phyloP scores from a whole-genome alignment of 768 basidiomycete species.

The Lentinus brumalis region DNA sequence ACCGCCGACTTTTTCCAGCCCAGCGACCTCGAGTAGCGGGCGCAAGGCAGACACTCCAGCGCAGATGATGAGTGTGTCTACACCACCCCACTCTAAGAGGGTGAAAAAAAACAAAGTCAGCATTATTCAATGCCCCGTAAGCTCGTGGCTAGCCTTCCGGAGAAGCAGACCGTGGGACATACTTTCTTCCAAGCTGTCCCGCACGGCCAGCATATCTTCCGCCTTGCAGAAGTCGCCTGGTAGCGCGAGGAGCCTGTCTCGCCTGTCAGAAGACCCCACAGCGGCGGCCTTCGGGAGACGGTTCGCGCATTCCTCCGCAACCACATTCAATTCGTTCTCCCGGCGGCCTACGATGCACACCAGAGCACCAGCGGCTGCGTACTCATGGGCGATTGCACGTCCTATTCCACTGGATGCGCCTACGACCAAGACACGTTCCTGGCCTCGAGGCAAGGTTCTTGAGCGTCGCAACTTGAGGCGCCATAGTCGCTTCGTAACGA shows the following conservation, averaged over 20 bases:
- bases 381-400: conserved; percentile 63
- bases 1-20: conserved; percentile 42
- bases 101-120: neutral
- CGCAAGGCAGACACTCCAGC: conserved; percentile 85
- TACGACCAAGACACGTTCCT: conserved; percentile 78
- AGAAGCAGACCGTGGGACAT: conserved; percentile 26
- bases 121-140: neutral
- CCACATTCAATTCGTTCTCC: conserved; percentile 52
- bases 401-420: conserved; percentile 89
- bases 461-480: conserved; percentile 29
- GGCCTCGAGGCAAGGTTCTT: conserved; percentile 34
- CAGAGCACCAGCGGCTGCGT: conserved; percentile 73
- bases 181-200: conserved; percentile 59
- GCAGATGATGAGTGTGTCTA: conserved; percentile 81
- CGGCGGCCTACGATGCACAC: conserved; percentile 78
- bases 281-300: conserved; percentile 21
- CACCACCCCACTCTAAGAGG: conserved; percentile 68
- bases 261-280: conserved; percentile 22
- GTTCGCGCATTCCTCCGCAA: conserved; percentile 58
- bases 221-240: conserved; percentile 64
- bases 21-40: conserved; percentile 73
- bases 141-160: neutral
- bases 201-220: conserved; percentile 66
- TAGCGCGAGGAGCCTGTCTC: conserved; percentile 41
- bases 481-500: conserved; percentile 15